phyloP scores from a whole-genome alignment of 108 stramenopile genomes.

The Skeletonema costatum region DNA sequence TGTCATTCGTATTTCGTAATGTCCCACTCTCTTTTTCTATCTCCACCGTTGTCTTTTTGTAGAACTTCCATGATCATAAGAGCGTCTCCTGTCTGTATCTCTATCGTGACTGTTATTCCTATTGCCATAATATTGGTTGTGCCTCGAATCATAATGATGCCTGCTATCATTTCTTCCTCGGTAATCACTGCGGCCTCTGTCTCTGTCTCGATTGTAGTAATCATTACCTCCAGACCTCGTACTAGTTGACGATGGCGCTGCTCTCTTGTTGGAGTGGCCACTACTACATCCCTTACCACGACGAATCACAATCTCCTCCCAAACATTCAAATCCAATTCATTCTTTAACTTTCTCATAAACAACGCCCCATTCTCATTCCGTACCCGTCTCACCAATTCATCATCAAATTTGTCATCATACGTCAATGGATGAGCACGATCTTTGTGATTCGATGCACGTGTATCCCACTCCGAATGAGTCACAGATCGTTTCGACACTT shows the following conservation, averaged over 20 bases:
- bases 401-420: slow-evolving; percentile 55
- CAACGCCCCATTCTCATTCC: slow-evolving; percentile 41
- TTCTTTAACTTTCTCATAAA: slow-evolving; percentile 58
- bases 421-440: slow-evolving; percentile 55
- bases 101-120: not conserved
- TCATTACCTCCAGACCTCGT: not conserved
- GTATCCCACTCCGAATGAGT: slow-evolving; percentile 57
- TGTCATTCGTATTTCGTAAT: too few relatives aligned
- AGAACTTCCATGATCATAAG: not conserved
- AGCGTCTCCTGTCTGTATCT: slow-evolving; percentile 7
- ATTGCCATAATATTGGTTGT: slow-evolving; percentile 10
- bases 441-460: slow-evolving; percentile 42
- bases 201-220: not conserved
- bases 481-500: slow-evolving; percentile 19
- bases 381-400: slow-evolving; percentile 19
- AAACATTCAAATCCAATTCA: slow-evolving; percentile 23
- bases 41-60: slow-evolving; percentile 12
- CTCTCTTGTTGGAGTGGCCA: not conserved
- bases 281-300: slow-evolving; percentile 3
- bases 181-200: slow-evolving; percentile 2
- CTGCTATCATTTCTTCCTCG: not conserved
- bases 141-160: slow-evolving; percentile 11
- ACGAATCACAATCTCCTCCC: slow-evolving; percentile 44
- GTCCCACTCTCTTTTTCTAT: not conserved
- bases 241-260: not conserved